These are phyloP conservation scores for Malus hybrid DNA, from an alignment of 331 rosid species.

Conservation along the genomic window DNA sequence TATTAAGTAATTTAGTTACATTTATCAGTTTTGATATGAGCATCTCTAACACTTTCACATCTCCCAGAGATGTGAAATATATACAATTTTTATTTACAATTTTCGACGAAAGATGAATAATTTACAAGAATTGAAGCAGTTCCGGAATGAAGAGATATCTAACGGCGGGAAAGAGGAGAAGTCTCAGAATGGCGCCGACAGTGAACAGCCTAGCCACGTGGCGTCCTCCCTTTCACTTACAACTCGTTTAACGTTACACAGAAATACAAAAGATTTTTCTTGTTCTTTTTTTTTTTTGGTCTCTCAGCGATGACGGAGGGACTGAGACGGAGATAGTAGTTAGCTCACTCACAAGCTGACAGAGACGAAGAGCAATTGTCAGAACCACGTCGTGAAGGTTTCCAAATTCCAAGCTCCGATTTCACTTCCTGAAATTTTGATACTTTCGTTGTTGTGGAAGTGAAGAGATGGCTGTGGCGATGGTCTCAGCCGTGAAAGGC, in stretches of 20 bases:
- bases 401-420: background rate
- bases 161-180: too few species aligned
- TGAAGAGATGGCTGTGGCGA: conserved; percentile 54
- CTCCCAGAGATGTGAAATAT: too few species aligned
- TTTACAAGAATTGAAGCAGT: too few species aligned
- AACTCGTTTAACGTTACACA: background rate
- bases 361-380: background rate
- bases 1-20: too few species aligned
- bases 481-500: conserved; percentile 62
- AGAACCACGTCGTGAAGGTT: background rate
- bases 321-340: background rate
- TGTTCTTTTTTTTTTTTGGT: background rate
- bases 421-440: background rate
- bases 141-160: too few species aligned
- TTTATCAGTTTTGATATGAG: too few species aligned
- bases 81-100: too few species aligned
- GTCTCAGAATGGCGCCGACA: background rate
- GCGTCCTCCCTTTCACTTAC: background rate
- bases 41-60: too few species aligned
- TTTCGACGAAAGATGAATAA: too few species aligned
- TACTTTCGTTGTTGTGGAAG: background rate
- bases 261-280: background rate
- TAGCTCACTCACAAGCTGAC: background rate
- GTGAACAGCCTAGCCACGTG: conserved; percentile 8
- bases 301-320: background rate